Evolutionary conservation across 1,139 yeast species (phyloP).

Genomic region (Candida pseudoviswanathii): DNA sequence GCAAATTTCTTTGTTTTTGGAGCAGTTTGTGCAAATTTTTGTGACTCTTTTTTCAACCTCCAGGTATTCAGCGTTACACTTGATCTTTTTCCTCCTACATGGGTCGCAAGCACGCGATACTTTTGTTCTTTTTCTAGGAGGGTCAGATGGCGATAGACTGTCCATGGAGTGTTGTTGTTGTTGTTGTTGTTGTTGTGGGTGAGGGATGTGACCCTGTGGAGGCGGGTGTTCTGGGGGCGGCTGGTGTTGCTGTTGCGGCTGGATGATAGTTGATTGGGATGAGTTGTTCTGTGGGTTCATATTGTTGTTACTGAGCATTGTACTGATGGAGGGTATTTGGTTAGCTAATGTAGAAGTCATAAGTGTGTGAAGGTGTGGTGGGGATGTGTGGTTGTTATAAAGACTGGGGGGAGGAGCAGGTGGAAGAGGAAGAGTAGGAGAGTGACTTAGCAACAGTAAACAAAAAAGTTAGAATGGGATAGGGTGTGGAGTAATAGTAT

Average conservation of each 20-base stretch:
- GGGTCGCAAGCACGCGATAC: conserved; percentile 71
- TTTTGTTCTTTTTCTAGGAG: conserved; percentile 60
- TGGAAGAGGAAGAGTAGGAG: too few relatives aligned
- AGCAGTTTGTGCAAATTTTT: conserved; percentile 58
- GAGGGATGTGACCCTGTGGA: conserved; percentile 3
- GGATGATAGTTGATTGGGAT: conserved; percentile 4
- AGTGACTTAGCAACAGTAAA: too few relatives aligned
- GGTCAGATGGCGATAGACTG: conserved; percentile 11
- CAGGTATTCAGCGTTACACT: conserved; percentile 61
- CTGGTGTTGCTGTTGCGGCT: conserved; percentile 2
- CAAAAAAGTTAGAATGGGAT: too few relatives aligned
- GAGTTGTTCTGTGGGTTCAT: neutral
- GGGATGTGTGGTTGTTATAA: neutral
- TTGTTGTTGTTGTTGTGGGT: neutral
- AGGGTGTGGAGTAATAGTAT: too few relatives aligned
- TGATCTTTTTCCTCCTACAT: conserved; percentile 63
- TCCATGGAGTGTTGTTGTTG: neutral
- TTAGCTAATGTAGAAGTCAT: conserved; percentile 7
- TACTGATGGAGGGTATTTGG: conserved; percentile 8
- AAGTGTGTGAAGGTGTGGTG: neutral
- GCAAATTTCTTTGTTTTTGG: conserved; percentile 55
- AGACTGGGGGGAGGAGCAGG: neutral
- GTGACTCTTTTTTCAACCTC: conserved; percentile 44
- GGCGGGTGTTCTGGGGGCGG: conserved; percentile 2
- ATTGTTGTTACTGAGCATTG: conserved; percentile 14